Percentiles rank a stretch among this genome's conserved stretches.
Evolutionary conservation across 2,329 filamentous ascomycete genomes (phyloP).

Genomic region (Calonectria montana): DNA sequence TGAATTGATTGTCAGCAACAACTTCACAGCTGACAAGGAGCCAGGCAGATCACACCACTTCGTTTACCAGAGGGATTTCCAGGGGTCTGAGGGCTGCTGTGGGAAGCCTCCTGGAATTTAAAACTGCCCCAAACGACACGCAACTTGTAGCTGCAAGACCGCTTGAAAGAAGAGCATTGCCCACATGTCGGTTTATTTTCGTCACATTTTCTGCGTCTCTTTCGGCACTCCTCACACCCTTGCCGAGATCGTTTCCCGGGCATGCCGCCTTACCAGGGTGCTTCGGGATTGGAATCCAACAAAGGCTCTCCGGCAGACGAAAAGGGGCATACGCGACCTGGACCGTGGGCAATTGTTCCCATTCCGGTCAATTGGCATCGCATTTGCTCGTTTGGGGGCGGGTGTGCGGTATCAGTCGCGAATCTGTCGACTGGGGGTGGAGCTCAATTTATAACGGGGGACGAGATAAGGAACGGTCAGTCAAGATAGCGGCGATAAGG

Average conservation of each 20-base stretch:
- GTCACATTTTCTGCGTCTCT: conserved; percentile 43
- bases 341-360: background rate
- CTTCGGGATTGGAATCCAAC: background rate
- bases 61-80: background rate
- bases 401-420: background rate
- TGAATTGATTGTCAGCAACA: conserved; percentile 7
- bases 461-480: conserved; percentile 5
- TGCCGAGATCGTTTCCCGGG: conserved; percentile 38
- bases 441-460: conserved; percentile 15
- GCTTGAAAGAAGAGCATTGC: conserved; percentile 29
- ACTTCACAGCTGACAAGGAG: background rate
- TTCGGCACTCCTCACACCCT: conserved; percentile 45
- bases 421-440: conserved; percentile 18
- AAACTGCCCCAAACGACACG: conserved; percentile 39
- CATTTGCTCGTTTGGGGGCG: conserved; percentile 4
- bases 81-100: background rate
- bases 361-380: conserved; percentile 8
- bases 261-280: conserved; percentile 26
- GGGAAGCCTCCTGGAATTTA: background rate
- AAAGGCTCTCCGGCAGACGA: background rate
- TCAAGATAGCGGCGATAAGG: background rate
- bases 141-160: conserved; percentile 39
- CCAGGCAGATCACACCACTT: background rate
- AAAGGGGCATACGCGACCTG: background rate
- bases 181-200: conserved; percentile 41